Percentiles rank a stretch among this genome's conserved stretches.
These are phyloP conservation scores for Camelina sativa DNA, from an alignment of 345 rosid genomes.

Conservation along the genomic window DNA sequence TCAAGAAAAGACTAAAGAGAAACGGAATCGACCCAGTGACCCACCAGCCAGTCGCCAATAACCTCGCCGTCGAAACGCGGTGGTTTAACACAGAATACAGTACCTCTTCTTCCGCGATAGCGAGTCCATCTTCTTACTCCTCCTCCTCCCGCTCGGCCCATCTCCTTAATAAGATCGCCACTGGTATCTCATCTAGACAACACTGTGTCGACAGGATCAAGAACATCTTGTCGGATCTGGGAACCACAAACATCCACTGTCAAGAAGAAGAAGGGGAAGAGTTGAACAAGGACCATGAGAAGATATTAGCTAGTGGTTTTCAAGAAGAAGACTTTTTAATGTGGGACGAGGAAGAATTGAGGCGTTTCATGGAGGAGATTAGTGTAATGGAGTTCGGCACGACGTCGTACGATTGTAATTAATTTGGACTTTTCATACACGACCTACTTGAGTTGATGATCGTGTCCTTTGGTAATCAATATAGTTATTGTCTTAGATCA, in stretches of 20 bases:
- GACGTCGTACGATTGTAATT: constrained; percentile 2
- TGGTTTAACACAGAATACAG: neutral
- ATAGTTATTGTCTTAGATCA: neutral
- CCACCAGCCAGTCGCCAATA: constrained; percentile 16
- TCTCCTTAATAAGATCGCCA: constrained; percentile 33
- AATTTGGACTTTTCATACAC: neutral
- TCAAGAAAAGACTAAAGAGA: constrained; percentile 42
- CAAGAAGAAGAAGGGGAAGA: constrained; percentile 3
- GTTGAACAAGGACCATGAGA: constrained; percentile 2
- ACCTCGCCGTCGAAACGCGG: neutral
- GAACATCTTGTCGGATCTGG: constrained; percentile 28
- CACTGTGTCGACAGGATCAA: constrained; percentile 24
- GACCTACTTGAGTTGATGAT: neutral
- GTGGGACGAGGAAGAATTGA: constrained; percentile 25
- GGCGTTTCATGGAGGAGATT: constrained; percentile 27
- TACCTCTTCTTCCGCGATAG: constrained; percentile 5
- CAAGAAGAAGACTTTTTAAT: constrained; percentile 21
- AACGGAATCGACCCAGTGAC: constrained; percentile 37
- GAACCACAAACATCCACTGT: constrained; percentile 1
- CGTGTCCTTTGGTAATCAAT: neutral
- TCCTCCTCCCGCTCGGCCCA: constrained; percentile 12
- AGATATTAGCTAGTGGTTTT: neutral
- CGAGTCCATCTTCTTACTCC: constrained; percentile 11
- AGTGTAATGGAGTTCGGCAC: neutral
- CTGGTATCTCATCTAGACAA: constrained; percentile 18